Percentiles rank a stretch among this genome's conserved stretches.
phyloP scores from a whole-genome alignment of 495 filamentous ascomycete genomes.

The Cenococcum geophilum region DNA sequence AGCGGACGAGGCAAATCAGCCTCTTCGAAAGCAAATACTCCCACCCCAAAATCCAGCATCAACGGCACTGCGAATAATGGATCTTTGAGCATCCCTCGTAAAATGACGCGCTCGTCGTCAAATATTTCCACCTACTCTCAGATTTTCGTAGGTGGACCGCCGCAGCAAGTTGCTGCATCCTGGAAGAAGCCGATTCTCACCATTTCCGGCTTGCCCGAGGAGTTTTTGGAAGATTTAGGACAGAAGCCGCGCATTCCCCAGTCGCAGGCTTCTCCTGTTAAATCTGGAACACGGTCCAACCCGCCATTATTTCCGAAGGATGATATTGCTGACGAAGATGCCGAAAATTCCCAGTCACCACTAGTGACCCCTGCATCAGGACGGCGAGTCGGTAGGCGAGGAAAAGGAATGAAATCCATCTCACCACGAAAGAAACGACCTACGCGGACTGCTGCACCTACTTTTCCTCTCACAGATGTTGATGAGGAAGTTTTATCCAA shows the following conservation, averaged over 20 bases:
- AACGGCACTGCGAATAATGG: constrained; percentile 5
- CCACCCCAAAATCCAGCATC: constrained; percentile 7
- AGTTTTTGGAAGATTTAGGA: constrained; percentile 16
- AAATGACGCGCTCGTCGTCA: constrained; percentile 24
- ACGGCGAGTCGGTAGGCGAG: constrained; percentile 16
- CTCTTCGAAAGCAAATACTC: constrained; percentile 18
- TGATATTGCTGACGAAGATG: neutral
- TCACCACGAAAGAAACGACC: constrained; percentile 18
- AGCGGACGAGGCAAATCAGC: constrained; percentile 18
- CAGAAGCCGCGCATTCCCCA: neutral
- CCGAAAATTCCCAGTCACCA: neutral
- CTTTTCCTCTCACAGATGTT: constrained; percentile 25
- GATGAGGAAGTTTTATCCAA: constrained; percentile 24
- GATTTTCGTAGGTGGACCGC: constrained; percentile 9
- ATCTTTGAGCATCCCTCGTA: constrained; percentile 2
- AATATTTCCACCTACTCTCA: constrained; percentile 18
- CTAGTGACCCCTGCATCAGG: neutral
- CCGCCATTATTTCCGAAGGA: constrained; percentile 4
- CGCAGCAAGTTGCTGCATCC: constrained; percentile 3
- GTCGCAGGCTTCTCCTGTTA: neutral
- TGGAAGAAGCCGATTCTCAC: constrained; percentile 14
- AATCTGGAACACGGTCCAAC: neutral
- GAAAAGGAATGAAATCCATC: neutral
- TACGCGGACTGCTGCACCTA: constrained; percentile 22
- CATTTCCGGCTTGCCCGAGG: constrained; percentile 18